These are phyloP conservation scores for Neonectria neomacrospora DNA, from an alignment of 2,329 filamentous ascomycete species.

Conservation along the genomic window DNA sequence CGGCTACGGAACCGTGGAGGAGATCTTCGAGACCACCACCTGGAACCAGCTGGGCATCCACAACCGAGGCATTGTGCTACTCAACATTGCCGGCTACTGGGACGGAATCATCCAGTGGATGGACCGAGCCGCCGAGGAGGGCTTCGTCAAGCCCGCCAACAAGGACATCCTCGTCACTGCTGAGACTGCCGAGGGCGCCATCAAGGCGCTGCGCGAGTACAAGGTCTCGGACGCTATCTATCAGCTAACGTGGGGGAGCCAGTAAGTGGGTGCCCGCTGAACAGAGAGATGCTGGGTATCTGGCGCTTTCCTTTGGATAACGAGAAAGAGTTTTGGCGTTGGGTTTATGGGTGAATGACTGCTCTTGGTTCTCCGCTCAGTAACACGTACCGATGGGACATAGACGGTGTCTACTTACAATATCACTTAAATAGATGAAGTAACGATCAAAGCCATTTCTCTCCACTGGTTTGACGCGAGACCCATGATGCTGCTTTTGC, in stretches of 20 bases:
- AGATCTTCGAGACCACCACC: slow-evolving; percentile 89
- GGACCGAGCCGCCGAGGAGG: slow-evolving; percentile 75
- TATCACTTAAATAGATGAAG: slow-evolving; percentile 37
- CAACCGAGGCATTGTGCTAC: slow-evolving; percentile 78
- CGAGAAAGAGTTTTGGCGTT: slow-evolving; percentile 33
- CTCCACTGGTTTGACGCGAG: slow-evolving; percentile 30
- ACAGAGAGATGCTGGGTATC: slow-evolving; percentile 26
- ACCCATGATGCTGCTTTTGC: slow-evolving; percentile 45
- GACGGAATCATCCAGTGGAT: slow-evolving; percentile 88
- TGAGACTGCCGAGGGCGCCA: slow-evolving; percentile 75
- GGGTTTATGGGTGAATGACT: slow-evolving; percentile 23
- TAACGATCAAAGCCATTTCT: slow-evolving; percentile 33
- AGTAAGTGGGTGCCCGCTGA: slow-evolving; percentile 54
- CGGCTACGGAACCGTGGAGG: slow-evolving; percentile 95
- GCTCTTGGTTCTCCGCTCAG: slow-evolving; percentile 20
- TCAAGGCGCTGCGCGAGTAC: slow-evolving; percentile 78
- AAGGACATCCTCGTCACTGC: slow-evolving; percentile 83
- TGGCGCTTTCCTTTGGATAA: slow-evolving; percentile 20
- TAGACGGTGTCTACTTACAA: slow-evolving; percentile 32
- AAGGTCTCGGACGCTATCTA: slow-evolving; percentile 78
- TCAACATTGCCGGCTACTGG: slow-evolving; percentile 93
- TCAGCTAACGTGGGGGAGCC: slow-evolving; percentile 82
- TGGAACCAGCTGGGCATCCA: slow-evolving; percentile 99
- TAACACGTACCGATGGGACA: slow-evolving; percentile 27
- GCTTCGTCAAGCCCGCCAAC: slow-evolving; percentile 80